These are phyloP conservation scores for Rehmannia glutinosa DNA, from an alignment of 257 asterid genomes.

Conservation along the genomic window DNA sequence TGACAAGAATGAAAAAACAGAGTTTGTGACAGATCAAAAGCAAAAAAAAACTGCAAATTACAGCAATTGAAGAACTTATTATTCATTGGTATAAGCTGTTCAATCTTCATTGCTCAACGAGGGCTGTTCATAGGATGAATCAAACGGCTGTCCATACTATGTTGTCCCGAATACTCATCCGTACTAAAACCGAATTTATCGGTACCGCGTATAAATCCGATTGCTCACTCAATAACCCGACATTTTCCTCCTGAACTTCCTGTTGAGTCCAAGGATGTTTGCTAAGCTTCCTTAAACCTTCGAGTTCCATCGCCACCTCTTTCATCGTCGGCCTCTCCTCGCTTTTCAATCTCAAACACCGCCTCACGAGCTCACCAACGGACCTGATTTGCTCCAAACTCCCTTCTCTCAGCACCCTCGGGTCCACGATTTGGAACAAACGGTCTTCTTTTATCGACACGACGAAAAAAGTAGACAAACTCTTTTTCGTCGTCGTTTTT, in stretches of 20 bases:
- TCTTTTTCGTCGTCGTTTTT: conserved; percentile 21
- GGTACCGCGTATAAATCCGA: conserved; percentile 26
- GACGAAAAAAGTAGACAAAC: conserved; percentile 20
- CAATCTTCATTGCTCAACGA: conserved; percentile 9
- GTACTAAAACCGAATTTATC: conserved; percentile 11
- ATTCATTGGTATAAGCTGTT: neutral
- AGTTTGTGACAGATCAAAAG: neutral
- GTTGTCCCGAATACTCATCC: conserved; percentile 4
- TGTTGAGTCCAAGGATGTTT: conserved; percentile 49
- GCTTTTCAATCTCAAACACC: conserved; percentile 25
- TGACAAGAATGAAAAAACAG: neutral
- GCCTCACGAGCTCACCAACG: conserved; percentile 29
- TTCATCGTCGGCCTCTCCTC: conserved; percentile 59
- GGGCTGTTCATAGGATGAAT: conserved; percentile 21
- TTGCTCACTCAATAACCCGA: conserved; percentile 18
- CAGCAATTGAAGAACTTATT: neutral
- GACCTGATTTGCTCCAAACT: conserved; percentile 24
- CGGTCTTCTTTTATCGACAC: conserved; percentile 25
- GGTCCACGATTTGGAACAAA: conserved; percentile 30
- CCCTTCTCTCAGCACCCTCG: conserved; percentile 32
- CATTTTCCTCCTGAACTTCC: conserved; percentile 16
- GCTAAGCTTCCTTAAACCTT: conserved; percentile 44
- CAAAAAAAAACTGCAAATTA: neutral
- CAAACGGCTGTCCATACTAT: conserved; percentile 18
- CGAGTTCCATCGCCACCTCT: conserved; percentile 61